phyloP scores from a whole-genome alignment of 371 early-diverging fungal species.

The Blakeslea trispora region DNA sequence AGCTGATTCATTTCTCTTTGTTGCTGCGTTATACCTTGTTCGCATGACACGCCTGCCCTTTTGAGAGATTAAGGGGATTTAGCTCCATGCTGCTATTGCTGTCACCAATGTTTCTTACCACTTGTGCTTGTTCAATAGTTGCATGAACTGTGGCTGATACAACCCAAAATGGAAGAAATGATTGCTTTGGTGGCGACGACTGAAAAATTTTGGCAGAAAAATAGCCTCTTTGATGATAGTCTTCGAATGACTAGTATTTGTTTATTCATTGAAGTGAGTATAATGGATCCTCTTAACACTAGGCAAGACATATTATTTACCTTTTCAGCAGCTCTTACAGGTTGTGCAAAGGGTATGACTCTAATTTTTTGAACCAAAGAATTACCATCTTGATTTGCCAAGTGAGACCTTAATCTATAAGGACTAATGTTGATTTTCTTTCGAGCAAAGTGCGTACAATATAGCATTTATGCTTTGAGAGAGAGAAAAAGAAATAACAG shows the following conservation, averaged over 20 bases:
- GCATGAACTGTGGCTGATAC: slow-evolving; percentile 54
- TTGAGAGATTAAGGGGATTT: background rate
- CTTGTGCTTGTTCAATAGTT: slow-evolving; percentile 59
- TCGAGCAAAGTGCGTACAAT: too few relatives aligned
- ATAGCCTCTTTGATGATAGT: slow-evolving; percentile 62
- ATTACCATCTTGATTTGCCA: slow-evolving; percentile 18
- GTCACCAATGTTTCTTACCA: slow-evolving; percentile 24
- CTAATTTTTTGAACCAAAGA: slow-evolving; percentile 52
- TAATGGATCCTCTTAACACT: background rate
- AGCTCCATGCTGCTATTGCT: too few relatives aligned
- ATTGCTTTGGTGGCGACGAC: slow-evolving; percentile 52
- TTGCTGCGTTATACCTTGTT: slow-evolving; percentile 46
- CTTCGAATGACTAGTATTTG: slow-evolving; percentile 59
- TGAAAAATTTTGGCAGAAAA: slow-evolving; percentile 51
- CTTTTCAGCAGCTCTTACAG: slow-evolving; percentile 58
- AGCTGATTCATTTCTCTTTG: slow-evolving; percentile 43
- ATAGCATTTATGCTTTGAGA: too few relatives aligned
- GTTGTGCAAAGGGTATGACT: slow-evolving; percentile 57
- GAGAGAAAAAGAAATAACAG: too few relatives aligned
- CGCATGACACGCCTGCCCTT: slow-evolving; percentile 46
- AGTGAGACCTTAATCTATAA: too few relatives aligned
- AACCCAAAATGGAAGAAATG: slow-evolving; percentile 64
- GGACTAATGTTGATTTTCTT: too few relatives aligned
- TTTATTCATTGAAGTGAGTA: background rate
- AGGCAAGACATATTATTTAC: slow-evolving; percentile 21